These are phyloP conservation scores for Leishmania guyanensis DNA, from an alignment of 208 protist species.

Conservation along the genomic window DNA sequence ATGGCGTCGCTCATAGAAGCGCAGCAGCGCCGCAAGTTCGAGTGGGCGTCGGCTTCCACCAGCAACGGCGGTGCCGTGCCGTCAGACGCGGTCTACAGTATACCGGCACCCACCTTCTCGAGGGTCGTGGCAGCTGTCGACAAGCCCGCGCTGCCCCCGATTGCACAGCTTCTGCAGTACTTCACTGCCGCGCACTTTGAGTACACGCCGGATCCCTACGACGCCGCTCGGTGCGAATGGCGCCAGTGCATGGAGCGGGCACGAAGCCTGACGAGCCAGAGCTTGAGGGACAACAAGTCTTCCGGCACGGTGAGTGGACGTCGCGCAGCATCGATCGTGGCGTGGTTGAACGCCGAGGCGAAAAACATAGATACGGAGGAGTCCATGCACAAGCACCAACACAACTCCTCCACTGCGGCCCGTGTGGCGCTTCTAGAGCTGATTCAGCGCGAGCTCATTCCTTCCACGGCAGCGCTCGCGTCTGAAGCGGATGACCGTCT, in stretches of 20 bases:
- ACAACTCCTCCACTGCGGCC: constrained; percentile 9
- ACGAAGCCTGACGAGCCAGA: neutral
- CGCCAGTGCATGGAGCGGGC: constrained; percentile 27
- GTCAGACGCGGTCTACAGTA: constrained; percentile 22
- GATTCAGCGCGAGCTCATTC: constrained; percentile 11
- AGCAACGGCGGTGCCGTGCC: constrained; percentile 1
- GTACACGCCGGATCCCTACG: constrained; percentile 56
- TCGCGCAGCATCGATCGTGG: constrained; percentile 11
- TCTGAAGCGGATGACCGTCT: constrained; percentile 22
- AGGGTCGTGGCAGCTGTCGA: neutral
- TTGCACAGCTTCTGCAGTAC: constrained; percentile 44
- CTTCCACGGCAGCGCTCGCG: neutral
- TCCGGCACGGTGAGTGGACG: neutral
- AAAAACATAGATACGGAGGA: constrained; percentile 45
- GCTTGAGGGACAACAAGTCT: neutral
- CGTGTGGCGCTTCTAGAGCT: constrained; percentile 10
- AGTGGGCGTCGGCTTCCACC: neutral
- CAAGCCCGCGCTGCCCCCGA: constrained; percentile 10
- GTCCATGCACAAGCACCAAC: constrained; percentile 39
- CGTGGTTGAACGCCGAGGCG: constrained; percentile 42
- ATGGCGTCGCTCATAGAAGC: constrained; percentile 43
- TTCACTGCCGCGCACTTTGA: constrained; percentile 62
- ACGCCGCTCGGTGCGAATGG: constrained; percentile 36
- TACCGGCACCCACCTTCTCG: neutral
- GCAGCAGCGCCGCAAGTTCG: constrained; percentile 33